Evolutionary conservation across 768 basidiomycete species (phyloP), one percentile per base, ranked within the genome.

Genomic region (Collybia sp.): DNA sequence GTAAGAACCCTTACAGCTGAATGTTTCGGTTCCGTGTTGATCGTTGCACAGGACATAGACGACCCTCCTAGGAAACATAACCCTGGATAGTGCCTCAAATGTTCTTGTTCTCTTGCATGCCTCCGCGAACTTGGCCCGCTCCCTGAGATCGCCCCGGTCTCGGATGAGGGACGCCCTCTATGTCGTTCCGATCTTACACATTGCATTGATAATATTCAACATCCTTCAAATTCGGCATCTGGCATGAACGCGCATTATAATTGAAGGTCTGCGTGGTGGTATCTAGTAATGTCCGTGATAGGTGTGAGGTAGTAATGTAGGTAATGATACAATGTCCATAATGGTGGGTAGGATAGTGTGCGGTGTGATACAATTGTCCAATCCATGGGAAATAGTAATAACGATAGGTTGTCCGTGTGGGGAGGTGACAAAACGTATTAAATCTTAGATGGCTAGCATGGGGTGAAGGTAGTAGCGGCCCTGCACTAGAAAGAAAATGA

Each of bases 1-100:
- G 69, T 68, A 51, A 51, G 67, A 46, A 30, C 39, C n/a, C 25
- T 45, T 31, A 34, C n/a, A n/a, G n/a, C n/a, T n/a, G n/a, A n/a
- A n/a, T n/a, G n/a, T n/a, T n/a, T n/a, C n/a, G n/a, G n/a, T n/a
- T n/a, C n/a, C n/a, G n/a, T n/a, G n/a, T n/a, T n/a, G n/a, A n/a
- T n/a, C n/a, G 18, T 38, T 32, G 31, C 40, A 32, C 42, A 72
- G 71, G 71, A 72, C 45, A 67, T 70, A 2, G 71, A 63, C 44
- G 54, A 53, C 38, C 70, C 69, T 5, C 59, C 58, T 1, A 51
- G 58, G 44, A 63, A 66, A 46, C 69, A 71, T 47, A 54, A 61
- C 43, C 55, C 64, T 30, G 66, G 53, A 13, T 72, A 70, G 71
- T 62, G 64, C 51, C 62, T 70, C 42, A 72, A 71, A 48, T 63